phyloP scores from a whole-genome alignment of 371 early-diverging fungal species.

The Apophysomyces variabilis region DNA sequence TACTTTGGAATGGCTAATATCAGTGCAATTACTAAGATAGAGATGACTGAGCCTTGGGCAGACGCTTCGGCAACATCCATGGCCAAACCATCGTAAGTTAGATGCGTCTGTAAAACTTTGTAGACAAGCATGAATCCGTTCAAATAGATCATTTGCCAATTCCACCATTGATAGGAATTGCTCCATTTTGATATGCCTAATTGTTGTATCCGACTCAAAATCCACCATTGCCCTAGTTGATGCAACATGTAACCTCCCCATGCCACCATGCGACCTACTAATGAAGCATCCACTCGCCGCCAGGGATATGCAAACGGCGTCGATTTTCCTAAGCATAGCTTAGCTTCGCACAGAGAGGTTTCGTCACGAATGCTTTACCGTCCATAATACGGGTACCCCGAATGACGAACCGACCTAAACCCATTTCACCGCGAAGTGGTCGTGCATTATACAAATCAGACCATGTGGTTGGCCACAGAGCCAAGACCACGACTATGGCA shows the following conservation, averaged over 20 bases:
- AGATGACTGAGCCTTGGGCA: conserved; percentile 45
- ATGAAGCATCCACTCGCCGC: conserved; percentile 29
- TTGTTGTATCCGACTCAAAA: conserved; percentile 32
- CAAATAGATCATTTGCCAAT: conserved; percentile 48
- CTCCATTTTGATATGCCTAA: conserved; percentile 32
- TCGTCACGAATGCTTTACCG: conserved; percentile 18
- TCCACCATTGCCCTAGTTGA: conserved; percentile 44
- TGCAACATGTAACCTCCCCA: conserved; percentile 42
- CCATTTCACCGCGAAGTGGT: conserved; percentile 48
- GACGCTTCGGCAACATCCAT: conserved; percentile 45
- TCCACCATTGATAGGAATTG: conserved; percentile 42
- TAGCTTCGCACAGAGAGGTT: not conserved
- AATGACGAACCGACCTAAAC: conserved; percentile 43
- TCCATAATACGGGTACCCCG: conserved; percentile 38
- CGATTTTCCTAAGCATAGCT: conserved; percentile 28
- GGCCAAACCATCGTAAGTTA: conserved; percentile 47
- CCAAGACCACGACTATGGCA: conserved; percentile 15
- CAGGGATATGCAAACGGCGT: conserved; percentile 53
- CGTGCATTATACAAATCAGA: conserved; percentile 41
- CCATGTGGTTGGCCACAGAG: conserved; percentile 33
- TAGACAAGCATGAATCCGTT: conserved; percentile 39
- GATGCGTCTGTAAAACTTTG: conserved; percentile 38
- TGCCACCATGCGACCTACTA: conserved; percentile 23
- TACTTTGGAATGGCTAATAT: conserved; percentile 48
- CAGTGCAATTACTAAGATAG: conserved; percentile 41